phyloP scores from a whole-genome alignment of 768 basidiomycete species.

The Vishniacozyma victoriae region DNA sequence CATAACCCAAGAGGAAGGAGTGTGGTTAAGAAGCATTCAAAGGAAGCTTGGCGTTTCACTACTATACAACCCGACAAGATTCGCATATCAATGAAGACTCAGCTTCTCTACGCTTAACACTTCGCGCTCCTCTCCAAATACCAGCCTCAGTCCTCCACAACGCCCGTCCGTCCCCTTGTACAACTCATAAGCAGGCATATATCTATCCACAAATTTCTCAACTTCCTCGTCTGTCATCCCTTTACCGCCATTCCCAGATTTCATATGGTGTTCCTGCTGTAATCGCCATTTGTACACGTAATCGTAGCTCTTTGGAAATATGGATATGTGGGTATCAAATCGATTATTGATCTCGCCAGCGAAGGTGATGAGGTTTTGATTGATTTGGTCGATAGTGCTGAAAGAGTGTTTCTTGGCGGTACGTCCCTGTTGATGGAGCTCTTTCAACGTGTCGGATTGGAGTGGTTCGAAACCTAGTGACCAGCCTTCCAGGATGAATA shows the following conservation, averaged over 20 bases:
- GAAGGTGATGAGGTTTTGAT: constrained; percentile 60
- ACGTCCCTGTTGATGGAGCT: constrained; percentile 49
- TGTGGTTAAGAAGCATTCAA: too few relatives aligned
- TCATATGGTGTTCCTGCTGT: constrained; percentile 87
- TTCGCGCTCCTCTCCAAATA: constrained; percentile 22
- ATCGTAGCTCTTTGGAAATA: constrained; percentile 45
- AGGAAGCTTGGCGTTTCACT: too few relatives aligned
- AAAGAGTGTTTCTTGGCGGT: constrained; percentile 21
- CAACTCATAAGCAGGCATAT: constrained; percentile 89
- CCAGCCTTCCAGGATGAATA: constrained; percentile 91
- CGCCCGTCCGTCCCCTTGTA: constrained; percentile 50
- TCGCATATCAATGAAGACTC: too few relatives aligned
- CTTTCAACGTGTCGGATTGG: constrained; percentile 52
- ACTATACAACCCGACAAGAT: too few relatives aligned
- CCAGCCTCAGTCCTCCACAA: constrained; percentile 19
- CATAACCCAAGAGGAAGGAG: too few relatives aligned
- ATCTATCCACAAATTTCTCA: constrained; percentile 74
- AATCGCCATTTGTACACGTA: constrained; percentile 74
- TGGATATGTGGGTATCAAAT: constrained; percentile 73
- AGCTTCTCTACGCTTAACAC: too few relatives aligned
- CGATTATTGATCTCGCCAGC: constrained; percentile 58
- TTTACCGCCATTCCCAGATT: constrained; percentile 68
- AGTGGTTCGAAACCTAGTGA: constrained; percentile 78
- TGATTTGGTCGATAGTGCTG: constrained; percentile 60
- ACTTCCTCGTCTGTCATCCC: constrained; percentile 84